These are phyloP conservation scores for Lactarius hengduanensis DNA, from an alignment of 768 basidiomycete species.

Conservation along the genomic window DNA sequence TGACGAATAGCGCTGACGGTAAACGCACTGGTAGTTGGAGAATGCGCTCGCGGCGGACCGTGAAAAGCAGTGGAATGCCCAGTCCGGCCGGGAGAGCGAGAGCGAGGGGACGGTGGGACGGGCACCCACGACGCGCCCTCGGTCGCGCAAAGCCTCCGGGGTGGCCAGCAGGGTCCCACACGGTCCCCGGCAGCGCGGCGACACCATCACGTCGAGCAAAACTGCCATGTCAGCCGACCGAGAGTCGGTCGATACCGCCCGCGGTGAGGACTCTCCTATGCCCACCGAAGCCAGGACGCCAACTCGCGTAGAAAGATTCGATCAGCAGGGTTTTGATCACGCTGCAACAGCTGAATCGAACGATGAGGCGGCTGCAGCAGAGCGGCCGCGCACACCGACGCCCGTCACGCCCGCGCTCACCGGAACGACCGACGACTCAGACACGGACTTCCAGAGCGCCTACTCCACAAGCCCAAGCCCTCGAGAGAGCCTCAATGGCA, in stretches of 20 bases:
- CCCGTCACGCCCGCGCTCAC: conserved; percentile 30
- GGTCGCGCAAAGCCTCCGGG: conserved; percentile 40
- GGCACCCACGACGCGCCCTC: conserved; percentile 12
- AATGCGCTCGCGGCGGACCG: conserved; percentile 65
- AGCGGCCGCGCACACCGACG: background rate
- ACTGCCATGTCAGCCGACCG: conserved; percentile 37
- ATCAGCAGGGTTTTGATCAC: background rate
- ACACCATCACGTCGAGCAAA: conserved; percentile 54
- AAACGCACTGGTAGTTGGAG: conserved; percentile 56
- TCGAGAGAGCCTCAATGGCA: conserved; percentile 56
- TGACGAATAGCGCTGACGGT: conserved; percentile 6
- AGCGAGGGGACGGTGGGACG: conserved; percentile 42
- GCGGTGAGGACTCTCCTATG: conserved; percentile 28
- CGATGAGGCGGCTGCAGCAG: background rate
- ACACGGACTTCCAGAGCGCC: conserved; percentile 76
- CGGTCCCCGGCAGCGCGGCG: conserved; percentile 42
- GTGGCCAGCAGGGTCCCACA: conserved; percentile 27
- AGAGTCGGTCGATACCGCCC: conserved; percentile 37
- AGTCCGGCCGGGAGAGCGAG: conserved; percentile 53
- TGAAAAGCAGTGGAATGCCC: conserved; percentile 41
- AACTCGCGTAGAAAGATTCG: conserved; percentile 12
- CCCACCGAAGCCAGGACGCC: conserved; percentile 10
- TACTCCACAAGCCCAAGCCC: conserved; percentile 64
- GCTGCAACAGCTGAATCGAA: background rate
- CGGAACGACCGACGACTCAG: conserved; percentile 32